Conservation (phyloP, 768 basidiomycete genomes). For the Kwoniella sp. region DNA sequence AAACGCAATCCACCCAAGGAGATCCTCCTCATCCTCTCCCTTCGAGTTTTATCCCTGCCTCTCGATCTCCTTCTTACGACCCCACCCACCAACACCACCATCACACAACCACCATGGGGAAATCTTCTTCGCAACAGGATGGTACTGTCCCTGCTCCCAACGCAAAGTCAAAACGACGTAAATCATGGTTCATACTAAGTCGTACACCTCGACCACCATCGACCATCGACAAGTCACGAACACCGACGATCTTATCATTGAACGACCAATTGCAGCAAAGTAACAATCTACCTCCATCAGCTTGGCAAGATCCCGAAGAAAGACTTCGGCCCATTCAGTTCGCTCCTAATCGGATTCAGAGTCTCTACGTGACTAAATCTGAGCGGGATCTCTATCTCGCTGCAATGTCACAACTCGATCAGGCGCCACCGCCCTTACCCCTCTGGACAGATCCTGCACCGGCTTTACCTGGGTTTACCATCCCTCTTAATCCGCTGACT, state of each 20-base stretch:
- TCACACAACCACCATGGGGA: neutral
- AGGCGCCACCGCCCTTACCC: conserved; percentile 37
- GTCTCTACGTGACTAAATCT: conserved; percentile 44
- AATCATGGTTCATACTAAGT: conserved; percentile 20
- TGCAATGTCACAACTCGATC: conserved; percentile 48
- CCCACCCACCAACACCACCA: neutral
- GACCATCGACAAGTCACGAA: neutral
- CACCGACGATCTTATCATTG: neutral
- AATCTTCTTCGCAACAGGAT: neutral
- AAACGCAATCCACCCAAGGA: neutral
- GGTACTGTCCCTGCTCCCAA: neutral
- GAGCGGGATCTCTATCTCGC: conserved; percentile 48
- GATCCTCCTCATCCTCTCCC: neutral
- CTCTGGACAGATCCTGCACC: conserved; percentile 47
- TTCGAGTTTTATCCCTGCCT: neutral
- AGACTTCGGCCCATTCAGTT: conserved; percentile 36
- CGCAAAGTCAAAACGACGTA: neutral
- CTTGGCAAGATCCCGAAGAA: conserved; percentile 12
- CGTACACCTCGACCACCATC: neutral
- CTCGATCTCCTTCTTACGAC: neutral
- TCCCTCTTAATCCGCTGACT: conserved; percentile 7
- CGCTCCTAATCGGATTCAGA: conserved; percentile 36
- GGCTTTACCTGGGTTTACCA: conserved; percentile 24
- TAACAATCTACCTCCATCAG: conserved; percentile 11
- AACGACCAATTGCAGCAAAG: neutral